Percentiles rank a stretch among this genome's conserved stretches.
Conservation (phyloP, 2,329 filamentous ascomycete species). For the Talaromyces sp. region DNA sequence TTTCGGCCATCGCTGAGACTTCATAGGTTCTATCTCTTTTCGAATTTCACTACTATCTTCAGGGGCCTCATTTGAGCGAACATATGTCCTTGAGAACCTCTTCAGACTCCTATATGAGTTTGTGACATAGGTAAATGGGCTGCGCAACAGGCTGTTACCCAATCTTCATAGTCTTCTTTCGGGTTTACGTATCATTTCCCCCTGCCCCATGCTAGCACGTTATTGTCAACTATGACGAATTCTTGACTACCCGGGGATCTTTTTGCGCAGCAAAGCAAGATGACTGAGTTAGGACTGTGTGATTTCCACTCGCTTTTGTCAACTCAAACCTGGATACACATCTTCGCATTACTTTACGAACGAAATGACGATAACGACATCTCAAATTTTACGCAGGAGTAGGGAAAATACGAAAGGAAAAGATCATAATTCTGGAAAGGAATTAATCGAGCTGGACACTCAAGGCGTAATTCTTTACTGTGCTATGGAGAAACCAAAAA, state of each 20-base stretch:
- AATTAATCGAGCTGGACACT: neutral
- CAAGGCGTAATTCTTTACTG: neutral
- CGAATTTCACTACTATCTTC: too few species aligned
- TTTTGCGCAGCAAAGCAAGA: neutral
- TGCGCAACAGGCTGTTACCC: neutral
- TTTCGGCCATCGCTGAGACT: conserved; percentile 50
- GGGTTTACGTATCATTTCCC: neutral
- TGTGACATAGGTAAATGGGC: neutral
- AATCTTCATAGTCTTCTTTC: neutral
- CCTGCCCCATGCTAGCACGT: neutral
- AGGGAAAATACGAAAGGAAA: neutral
- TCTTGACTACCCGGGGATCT: neutral
- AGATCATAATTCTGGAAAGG: neutral
- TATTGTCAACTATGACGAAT: neutral
- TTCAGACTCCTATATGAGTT: neutral
- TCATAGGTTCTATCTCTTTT: neutral
- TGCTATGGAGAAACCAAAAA: neutral
- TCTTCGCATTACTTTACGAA: neutral
- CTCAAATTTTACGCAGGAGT: neutral
- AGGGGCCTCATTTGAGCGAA: neutral
- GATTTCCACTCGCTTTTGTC: neutral
- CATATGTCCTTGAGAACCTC: neutral
- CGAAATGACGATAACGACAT: neutral
- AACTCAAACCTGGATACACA: neutral
- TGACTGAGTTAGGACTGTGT: neutral